Conservation (phyloP, 768 basidiomycete genomes). For the Psilocybe azurescens region DNA sequence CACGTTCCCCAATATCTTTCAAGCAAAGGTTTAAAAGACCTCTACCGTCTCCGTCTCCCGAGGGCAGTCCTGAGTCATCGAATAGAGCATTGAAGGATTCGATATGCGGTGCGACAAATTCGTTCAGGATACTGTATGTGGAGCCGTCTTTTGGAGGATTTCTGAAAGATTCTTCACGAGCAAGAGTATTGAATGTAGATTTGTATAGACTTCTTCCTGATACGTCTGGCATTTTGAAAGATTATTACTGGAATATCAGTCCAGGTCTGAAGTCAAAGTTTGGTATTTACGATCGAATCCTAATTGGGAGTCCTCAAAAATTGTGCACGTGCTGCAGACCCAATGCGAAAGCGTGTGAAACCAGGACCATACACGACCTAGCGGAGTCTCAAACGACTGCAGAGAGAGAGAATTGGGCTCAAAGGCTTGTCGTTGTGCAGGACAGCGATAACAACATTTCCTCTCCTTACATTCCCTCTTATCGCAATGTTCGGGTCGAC, state of each 20-base stretch:
- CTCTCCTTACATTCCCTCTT: constrained; percentile 16
- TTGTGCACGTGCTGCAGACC: constrained; percentile 36
- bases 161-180: constrained; percentile 78
- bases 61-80: constrained; percentile 85
- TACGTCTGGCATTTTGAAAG: constrained; percentile 55
- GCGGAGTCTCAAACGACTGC: constrained; percentile 44
- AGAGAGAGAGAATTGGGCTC: constrained; percentile 18
- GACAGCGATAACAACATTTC: constrained; percentile 27
- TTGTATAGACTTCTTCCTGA: constrained; percentile 39
- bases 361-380: not conserved
- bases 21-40: constrained; percentile 82
- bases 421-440: constrained; percentile 19
- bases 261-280: constrained; percentile 12
- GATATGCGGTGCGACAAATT: constrained; percentile 92
- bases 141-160: constrained; percentile 73
- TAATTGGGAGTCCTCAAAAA: constrained; percentile 30
- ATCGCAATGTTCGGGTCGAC: constrained; percentile 72
- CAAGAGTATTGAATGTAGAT: constrained; percentile 76
- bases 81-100: constrained; percentile 97
- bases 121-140: constrained; percentile 82
- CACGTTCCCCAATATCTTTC: constrained; percentile 86
- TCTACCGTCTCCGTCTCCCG: constrained; percentile 75
- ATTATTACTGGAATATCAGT: constrained; percentile 4
- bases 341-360: constrained; percentile 25
- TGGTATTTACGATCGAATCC: constrained; percentile 7